Conservation (phyloP, 2,329 filamentous ascomycete genomes). For the Harringtonia aguacate region DNA sequence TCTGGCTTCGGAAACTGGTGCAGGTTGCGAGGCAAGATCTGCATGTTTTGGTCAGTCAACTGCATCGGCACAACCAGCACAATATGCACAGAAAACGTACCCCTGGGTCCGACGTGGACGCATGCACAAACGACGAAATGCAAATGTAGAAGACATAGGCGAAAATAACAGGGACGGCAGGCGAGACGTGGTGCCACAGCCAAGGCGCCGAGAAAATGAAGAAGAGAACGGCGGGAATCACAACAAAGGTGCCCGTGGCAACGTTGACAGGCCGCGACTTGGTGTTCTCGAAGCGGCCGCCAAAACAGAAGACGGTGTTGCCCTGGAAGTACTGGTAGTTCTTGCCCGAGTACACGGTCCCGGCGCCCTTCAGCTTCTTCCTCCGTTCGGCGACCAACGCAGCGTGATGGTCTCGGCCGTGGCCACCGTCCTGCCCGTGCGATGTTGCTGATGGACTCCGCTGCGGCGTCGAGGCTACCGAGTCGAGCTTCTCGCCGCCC, state of each 20-base stretch:
- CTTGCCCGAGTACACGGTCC: constrained; percentile 31
- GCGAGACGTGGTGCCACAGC: constrained; percentile 77
- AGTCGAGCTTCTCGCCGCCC: constrained; percentile 76
- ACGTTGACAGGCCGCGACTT: constrained; percentile 81
- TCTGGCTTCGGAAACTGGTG: constrained; percentile 74
- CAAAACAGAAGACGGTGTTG: constrained; percentile 82
- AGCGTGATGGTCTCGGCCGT: constrained; percentile 17
- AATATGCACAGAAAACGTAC: constrained; percentile 42
- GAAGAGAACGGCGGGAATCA: constrained; percentile 72
- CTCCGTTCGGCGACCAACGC: not conserved
- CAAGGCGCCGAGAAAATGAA: constrained; percentile 77
- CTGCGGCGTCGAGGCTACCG: constrained; percentile 63
- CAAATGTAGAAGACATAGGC: constrained; percentile 87
- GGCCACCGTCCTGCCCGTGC: constrained; percentile 24
- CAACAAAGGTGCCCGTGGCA: constrained; percentile 68
- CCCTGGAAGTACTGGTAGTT: constrained; percentile 92
- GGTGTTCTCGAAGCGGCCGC: constrained; percentile 81
- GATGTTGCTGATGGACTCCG: constrained; percentile 26
- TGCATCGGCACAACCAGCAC: not conserved
- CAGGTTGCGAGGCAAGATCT: constrained; percentile 89
- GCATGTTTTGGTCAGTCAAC: not conserved
- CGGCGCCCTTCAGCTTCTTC: not conserved
- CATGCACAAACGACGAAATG: constrained; percentile 88
- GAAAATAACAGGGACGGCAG: constrained; percentile 80
- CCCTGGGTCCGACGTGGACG: constrained; percentile 83